phyloP scores from a whole-genome alignment of 352 stramenopile species.

The Pythium oligandrum region DNA sequence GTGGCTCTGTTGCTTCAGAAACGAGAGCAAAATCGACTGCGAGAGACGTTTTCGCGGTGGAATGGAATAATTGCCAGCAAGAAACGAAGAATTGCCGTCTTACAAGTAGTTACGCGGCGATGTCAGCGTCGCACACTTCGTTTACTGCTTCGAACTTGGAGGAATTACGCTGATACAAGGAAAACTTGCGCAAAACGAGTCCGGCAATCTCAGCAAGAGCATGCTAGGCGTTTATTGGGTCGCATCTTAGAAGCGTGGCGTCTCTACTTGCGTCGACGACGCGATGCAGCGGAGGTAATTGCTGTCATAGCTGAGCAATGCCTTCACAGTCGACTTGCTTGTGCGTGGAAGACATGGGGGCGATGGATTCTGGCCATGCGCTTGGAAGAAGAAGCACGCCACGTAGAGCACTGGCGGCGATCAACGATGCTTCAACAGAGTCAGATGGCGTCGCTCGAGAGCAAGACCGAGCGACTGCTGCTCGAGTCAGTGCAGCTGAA shows the following conservation, averaged over 20 bases:
- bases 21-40: slow-evolving; percentile 6
- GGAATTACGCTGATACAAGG: not conserved
- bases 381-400: not conserved
- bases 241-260: too few species aligned
- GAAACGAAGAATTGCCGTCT: slow-evolving; percentile 4
- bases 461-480: slow-evolving; percentile 19
- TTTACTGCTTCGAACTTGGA: slow-evolving; percentile 2
- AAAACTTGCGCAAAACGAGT: too few species aligned
- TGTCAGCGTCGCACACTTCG: slow-evolving; percentile 9
- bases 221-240: too few species aligned
- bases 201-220: too few species aligned
- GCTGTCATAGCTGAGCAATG: too few species aligned
- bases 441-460: slow-evolving; percentile 12
- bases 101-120: slow-evolving; percentile 4
- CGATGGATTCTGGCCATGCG: not conserved
- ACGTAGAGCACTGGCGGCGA: not conserved
- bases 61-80: slow-evolving; percentile 13
- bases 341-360: slow-evolving; percentile 7
- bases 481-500: slow-evolving; percentile 18
- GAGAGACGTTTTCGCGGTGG: slow-evolving; percentile 19
- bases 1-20: slow-evolving; percentile 26
- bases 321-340: not conserved
- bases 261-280: too few species aligned
- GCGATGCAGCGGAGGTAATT: too few species aligned
- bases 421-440: slow-evolving; percentile 9